Evolutionary conservation across 306 rosid species (phyloP), one percentile per base, ranked within the genome.

Genomic region (Prunus mira): DNA sequence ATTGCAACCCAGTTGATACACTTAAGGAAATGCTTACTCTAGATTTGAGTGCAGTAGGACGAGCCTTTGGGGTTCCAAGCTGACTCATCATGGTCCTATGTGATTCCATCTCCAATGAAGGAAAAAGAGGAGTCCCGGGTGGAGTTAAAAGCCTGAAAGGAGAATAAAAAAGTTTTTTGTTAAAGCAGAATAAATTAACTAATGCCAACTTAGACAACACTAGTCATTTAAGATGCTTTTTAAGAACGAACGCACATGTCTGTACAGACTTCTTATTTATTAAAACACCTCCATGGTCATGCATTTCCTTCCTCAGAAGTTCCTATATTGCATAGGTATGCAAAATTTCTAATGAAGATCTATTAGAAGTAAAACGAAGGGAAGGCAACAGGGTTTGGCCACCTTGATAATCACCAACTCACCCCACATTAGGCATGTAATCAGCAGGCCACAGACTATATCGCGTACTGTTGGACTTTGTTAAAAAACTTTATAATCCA

Each of bases 71-170:
- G 67, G 90, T 87, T 65, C 88, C 96, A 71, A 86, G 91, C 78
- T 93, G 93, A 82, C 90, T 85, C 96, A 88, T 91, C 34, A 84
- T 71, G 49, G 93, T 90, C 89, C 86, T 89, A 73, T 84, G 93
- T 58, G 90, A 82, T 76, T 88, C 98, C 87, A 86, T 87, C 83
- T 91, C 98, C 94, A 93, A 75, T 79, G 98, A 93, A 86, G 98
- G 96, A 85, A 93, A 93, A 83, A 93, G 96, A 64, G 98, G 98
- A 79, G 98, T 93, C 60, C 98, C 96, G 5, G 98, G 98, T 71
- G 98, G 98, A 57, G 98, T 93, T 54, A 93, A 82, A 81, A 93
- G 97, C 98, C 98, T 93, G 90, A 75, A 86, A 81, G 78, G 66
- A 76, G 74, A 27, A 55, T 47, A 64, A 55, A 69, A 12, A 12